These are phyloP conservation scores for Xeromyces bisporus DNA, from an alignment of 495 filamentous ascomycete genomes.

Conservation along the genomic window DNA sequence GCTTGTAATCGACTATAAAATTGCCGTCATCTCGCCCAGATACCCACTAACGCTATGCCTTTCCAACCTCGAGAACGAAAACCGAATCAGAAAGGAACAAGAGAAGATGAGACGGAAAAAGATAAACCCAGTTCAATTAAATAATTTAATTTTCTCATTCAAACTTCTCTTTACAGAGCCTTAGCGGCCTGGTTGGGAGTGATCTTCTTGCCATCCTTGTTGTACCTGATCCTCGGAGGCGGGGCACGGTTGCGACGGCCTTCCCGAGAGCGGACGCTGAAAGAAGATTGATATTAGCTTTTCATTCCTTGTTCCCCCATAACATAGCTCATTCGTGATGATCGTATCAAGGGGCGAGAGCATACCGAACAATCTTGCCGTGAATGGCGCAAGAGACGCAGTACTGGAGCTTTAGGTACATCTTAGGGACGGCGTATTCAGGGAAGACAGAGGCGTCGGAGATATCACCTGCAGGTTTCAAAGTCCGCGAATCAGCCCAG, in stretches of 20 bases:
- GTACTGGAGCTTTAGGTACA: slow-evolving; percentile 99
- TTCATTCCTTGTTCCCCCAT: neutral
- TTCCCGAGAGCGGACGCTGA: slow-evolving; percentile 89
- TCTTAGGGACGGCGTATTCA: slow-evolving; percentile 99
- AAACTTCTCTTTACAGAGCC: slow-evolving; percentile 33
- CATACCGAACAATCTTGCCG: slow-evolving; percentile 99
- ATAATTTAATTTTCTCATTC: slow-evolving; percentile 20
- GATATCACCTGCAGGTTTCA: slow-evolving; percentile 82
- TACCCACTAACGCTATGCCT: slow-evolving; percentile 4
- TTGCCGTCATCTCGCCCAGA: slow-evolving; percentile 2
- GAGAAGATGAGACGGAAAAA: slow-evolving; percentile 4
- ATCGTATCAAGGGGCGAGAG: slow-evolving; percentile 1
- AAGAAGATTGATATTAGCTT: slow-evolving; percentile 9
- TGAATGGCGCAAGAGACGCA: slow-evolving; percentile 99
- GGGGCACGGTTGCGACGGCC: slow-evolving; percentile 98
- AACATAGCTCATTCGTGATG: neutral
- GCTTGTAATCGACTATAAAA: neutral
- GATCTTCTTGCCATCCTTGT: slow-evolving; percentile 99
- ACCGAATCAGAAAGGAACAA: slow-evolving; percentile 12
- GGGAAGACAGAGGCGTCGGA: slow-evolving; percentile 97
- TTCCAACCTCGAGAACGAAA: slow-evolving; percentile 11
- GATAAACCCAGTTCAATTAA: slow-evolving; percentile 9
- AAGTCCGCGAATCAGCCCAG: slow-evolving; percentile 5
- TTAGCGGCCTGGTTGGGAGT: slow-evolving; percentile 72
- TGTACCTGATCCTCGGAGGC: slow-evolving; percentile 92